Percentiles rank a stretch among this genome's conserved stretches.
phyloP scores from a whole-genome alignment of 2,329 filamentous ascomycete genomes.

The Sordariomycetes sp. region DNA sequence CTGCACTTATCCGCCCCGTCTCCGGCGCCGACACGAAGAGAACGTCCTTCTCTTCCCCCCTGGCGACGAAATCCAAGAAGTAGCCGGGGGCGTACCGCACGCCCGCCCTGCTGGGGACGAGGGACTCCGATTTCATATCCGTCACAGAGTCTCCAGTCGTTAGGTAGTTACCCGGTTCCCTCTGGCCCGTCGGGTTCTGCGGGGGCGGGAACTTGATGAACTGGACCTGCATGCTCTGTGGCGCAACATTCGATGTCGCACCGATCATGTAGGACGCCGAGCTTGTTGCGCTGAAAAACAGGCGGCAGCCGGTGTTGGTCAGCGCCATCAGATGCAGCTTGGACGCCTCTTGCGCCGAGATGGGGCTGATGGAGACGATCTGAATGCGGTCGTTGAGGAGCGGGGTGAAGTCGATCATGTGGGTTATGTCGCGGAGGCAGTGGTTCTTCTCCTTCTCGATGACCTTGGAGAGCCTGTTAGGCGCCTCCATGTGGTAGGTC shows the following conservation, averaged over 20 bases:
- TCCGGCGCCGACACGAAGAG: conserved; percentile 85
- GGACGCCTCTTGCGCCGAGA: conserved; percentile 66
- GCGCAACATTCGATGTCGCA: conserved; percentile 51
- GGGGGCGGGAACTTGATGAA: conserved; percentile 88
- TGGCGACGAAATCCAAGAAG: conserved; percentile 74
- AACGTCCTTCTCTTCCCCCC: conserved; percentile 33
- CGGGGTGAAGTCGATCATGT: conserved; percentile 68
- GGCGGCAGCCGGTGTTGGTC: conserved; percentile 79
- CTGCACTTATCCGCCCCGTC: conserved; percentile 67
- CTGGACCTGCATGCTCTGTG: conserved; percentile 95
- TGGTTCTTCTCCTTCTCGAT: conserved; percentile 55
- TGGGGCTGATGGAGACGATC: conserved; percentile 78
- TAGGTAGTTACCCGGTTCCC: conserved; percentile 16
- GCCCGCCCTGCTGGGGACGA: conserved; percentile 39
- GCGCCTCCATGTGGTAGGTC: conserved; percentile 74
- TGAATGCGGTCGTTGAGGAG: conserved; percentile 59
- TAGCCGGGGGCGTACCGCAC: conserved; percentile 73
- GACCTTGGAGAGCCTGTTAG: conserved; percentile 49
- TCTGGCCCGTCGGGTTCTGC: conserved; percentile 8
- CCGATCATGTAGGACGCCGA: conserved; percentile 57
- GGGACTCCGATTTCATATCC: conserved; percentile 36
- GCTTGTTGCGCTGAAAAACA: conserved; percentile 85
- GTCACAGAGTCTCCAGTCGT: conserved; percentile 26
- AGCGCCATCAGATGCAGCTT: conserved; percentile 84
- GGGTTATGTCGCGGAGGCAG: conserved; percentile 64